Base-by-base conservation (phyloP, 2,329 filamentous ascomycete genomes). In the Aspergillus melleus region DNA sequence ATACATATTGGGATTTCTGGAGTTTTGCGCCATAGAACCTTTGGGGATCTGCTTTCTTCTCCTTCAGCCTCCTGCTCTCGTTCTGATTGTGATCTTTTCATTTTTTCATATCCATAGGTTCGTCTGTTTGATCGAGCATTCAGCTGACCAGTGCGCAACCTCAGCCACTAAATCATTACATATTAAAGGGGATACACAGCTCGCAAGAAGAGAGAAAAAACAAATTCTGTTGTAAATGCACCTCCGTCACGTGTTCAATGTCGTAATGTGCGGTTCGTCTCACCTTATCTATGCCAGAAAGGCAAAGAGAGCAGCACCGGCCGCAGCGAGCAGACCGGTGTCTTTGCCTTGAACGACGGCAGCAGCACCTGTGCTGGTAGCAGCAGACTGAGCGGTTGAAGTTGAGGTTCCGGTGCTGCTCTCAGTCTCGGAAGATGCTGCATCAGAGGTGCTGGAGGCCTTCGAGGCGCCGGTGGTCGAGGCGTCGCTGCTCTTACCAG, bases 271-370 rank as follows among this genome's bases (percentile, higher is more conserved):
- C 44, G 19, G 44, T 47, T 47, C 22, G 9, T 24, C 26, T n/a
- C 11, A n/a, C 6, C 20, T 42, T 36, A 3, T 42, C 44, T 67
- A 74, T 19, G 70, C 63, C 26, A 74, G 62, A 54, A 73, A 62
- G 46, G 70, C 73, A 54, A 73, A 66, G 6, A 66, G 61, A 2
- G 70, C 74, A 26, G 69, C 69, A 46, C 69, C 73, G 14, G 68
- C 66, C 52, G 66, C 69, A n/a, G 70, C 73, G 57, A 74, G 49
- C 24, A 73, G 58, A 20, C 69, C 63, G 26, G 64, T 59, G 26
- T 71, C 69, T 22, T 66, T 69, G 56, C 53, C 61, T 30, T 66
- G 69, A 12, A 63, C 59, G 30, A 68, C 42, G 4, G 58, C 54
- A 52, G 70, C 73, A 26, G 61, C 66, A 22, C 58, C 63, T 24